These are phyloP conservation scores for Arctium lappa DNA, from an alignment of 129 eudicot genomes.

Conservation along the genomic window DNA sequence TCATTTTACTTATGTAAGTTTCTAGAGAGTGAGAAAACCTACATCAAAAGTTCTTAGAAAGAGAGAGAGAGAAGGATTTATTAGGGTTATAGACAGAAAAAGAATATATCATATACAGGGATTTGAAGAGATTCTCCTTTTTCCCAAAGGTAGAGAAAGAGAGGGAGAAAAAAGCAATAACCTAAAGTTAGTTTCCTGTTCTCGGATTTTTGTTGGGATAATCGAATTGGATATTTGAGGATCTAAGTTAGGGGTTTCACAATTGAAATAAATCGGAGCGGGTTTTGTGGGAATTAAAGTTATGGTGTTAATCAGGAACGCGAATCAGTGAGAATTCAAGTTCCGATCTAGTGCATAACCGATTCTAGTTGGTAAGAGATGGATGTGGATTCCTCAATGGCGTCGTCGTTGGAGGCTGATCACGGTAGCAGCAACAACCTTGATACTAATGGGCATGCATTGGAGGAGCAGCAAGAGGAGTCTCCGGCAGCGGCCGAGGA, in stretches of 20 bases:
- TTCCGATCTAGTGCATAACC: slow-evolving; percentile 43
- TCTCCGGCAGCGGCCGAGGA: slow-evolving; percentile 15
- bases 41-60: slow-evolving; percentile 7
- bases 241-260: slow-evolving; percentile 16
- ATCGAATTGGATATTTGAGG: slow-evolving; percentile 27
- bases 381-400: slow-evolving; percentile 87
- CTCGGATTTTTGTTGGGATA: slow-evolving; percentile 6
- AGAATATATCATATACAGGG: slow-evolving; percentile 1
- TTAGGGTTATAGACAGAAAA: slow-evolving; percentile 22
- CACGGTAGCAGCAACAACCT: slow-evolving; percentile 31
- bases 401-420: slow-evolving; percentile 48
- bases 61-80: not conserved
- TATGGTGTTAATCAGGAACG: slow-evolving; percentile 43
- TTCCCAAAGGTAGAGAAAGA: slow-evolving; percentile 5
- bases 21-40: slow-evolving; percentile 16
- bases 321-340: slow-evolving; percentile 38
- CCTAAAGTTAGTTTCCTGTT: slow-evolving; percentile 12
- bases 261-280: slow-evolving; percentile 20
- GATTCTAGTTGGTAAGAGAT: slow-evolving; percentile 24
- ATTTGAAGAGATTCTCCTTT: slow-evolving; percentile 5
- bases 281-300: not conserved
- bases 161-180: slow-evolving; percentile 13
- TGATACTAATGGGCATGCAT: slow-evolving; percentile 19
- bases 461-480: slow-evolving; percentile 41
- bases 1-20: not conserved